Evolutionary conservation across 1,284 basidiomycete species (phyloP).

Genomic region (Moesziomyces globuligerus): DNA sequence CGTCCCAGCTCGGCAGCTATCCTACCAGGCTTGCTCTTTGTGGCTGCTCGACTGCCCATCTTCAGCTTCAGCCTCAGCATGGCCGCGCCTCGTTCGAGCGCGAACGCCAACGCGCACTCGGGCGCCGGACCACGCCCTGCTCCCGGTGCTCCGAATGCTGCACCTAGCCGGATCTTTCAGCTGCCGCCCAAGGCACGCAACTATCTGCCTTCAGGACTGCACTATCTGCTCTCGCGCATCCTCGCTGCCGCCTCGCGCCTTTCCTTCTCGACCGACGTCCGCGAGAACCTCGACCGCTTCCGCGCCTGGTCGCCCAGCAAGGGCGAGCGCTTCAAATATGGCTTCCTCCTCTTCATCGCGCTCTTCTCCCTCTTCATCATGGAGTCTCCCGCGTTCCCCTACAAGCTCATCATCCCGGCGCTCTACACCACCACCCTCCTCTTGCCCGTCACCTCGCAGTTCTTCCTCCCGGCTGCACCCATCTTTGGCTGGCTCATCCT

Average conservation of each 20-base stretch:
- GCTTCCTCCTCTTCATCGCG: conserved; percentile 68
- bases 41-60: not conserved
- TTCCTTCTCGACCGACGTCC: conserved; percentile 57
- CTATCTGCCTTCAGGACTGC: conserved; percentile 41
- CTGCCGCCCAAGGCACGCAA: conserved; percentile 41
- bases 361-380: conserved; percentile 82
- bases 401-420: conserved; percentile 83
- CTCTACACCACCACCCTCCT: conserved; percentile 78
- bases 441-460: conserved; percentile 88
- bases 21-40: no score
- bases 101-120: conserved; percentile 2
- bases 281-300: conserved; percentile 54
- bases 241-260: conserved; percentile 59
- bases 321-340: conserved; percentile 61
- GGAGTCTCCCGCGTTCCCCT: conserved; percentile 75
- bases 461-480: conserved; percentile 88
- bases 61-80: conserved; percentile 1
- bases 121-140: conserved; percentile 18
- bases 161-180: conserved; percentile 13
- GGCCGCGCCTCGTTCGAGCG: conserved; percentile 9
- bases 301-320: conserved; percentile 50
- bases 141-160: conserved; percentile 23
- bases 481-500: conserved; percentile 77
- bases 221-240: conserved; percentile 57
- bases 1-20: no score